Evolutionary conservation across 441 rosid genomes (phyloP).

Genomic region (Sinapis alba): DNA sequence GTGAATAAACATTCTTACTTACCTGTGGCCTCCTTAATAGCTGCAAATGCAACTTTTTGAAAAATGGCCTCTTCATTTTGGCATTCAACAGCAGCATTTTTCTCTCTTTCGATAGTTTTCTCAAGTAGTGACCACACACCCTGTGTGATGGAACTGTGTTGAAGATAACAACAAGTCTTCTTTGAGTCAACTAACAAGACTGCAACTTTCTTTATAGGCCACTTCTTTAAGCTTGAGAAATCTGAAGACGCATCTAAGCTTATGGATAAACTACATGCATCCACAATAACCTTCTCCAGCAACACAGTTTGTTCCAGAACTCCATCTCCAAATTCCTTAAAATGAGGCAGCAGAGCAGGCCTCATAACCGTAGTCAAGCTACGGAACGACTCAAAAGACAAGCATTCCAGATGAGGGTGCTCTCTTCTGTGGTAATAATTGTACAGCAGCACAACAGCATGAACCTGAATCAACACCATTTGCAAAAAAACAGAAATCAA

Average conservation of each 20-base stretch:
- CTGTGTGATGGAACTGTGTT: slow-evolving; percentile 50
- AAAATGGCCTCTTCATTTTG: slow-evolving; percentile 45
- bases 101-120: slow-evolving; percentile 42
- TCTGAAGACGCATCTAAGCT: slow-evolving; percentile 54
- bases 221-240: slow-evolving; percentile 48
- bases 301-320: slow-evolving; percentile 47
- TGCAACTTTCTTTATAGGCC: slow-evolving; percentile 66
- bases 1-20: not conserved
- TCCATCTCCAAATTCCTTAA: slow-evolving; percentile 44
- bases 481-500: not conserved
- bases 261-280: slow-evolving; percentile 67
- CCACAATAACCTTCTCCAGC: slow-evolving; percentile 60
- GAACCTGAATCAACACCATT: slow-evolving; percentile 49
- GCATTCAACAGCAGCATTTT: not conserved
- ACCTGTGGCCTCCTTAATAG: slow-evolving; percentile 70
- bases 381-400: slow-evolving; percentile 65
- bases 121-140: slow-evolving; percentile 89
- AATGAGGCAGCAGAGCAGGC: slow-evolving; percentile 56
- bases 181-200: slow-evolving; percentile 62
- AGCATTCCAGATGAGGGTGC: slow-evolving; percentile 52
- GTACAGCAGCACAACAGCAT: slow-evolving; percentile 74
- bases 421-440: slow-evolving; percentile 73
- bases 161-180: slow-evolving; percentile 59
- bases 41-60: slow-evolving; percentile 63
- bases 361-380: slow-evolving; percentile 57